Evolutionary conservation across 176 grass and related monocot species (phyloP), one percentile per base, ranked within the genome.

Genomic region (Phoenix dactylifera): DNA sequence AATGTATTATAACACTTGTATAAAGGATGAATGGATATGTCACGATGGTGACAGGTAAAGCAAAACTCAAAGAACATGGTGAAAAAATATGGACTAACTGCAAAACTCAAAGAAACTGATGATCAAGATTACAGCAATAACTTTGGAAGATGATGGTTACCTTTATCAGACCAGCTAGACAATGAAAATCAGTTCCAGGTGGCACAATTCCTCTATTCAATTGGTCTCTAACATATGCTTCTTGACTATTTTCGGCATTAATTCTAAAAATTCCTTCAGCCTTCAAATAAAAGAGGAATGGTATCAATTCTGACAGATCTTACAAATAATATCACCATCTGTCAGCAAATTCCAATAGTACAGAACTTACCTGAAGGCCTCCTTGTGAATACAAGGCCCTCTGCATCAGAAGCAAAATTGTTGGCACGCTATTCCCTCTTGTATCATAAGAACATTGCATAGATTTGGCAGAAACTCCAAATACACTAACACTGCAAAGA

Each of bases 251-350:
- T 32, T 95, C 86, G 6, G 86, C 80, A 32, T 90, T 96, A 72
- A 96, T 90, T 73, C 91, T 90, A 74, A 96, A 96, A 48, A 96
- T 87, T 15, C 91, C 91, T 86, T 96, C 91, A 54, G 82, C 79
- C 91, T 96, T 83, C 50, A 49, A 77, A 30, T 62, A 79, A 16
- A 77, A 25, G 35, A 72, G 50, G 30, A 51, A 54, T 39, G 18
- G 50, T 4, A 28, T 76, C 24, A 73, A 17, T 16, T 57, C 57
- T 54, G 0, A 59, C 18, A 22, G 12, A 30, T 2, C 61, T 68
- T 28, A 60, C 17, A 59, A 68, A 16, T 44, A 9, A 10, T 4
- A 67, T 54, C 26, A 15, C 22, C 24, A 39, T 23, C 35, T 56
- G 57, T 55, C 26, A 26, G 20, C 52, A 72, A n/a, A 71, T 58